Evolutionary conservation across 805 yeast genomes (phyloP).

Genomic region (Priceomyces haplophilus): DNA sequence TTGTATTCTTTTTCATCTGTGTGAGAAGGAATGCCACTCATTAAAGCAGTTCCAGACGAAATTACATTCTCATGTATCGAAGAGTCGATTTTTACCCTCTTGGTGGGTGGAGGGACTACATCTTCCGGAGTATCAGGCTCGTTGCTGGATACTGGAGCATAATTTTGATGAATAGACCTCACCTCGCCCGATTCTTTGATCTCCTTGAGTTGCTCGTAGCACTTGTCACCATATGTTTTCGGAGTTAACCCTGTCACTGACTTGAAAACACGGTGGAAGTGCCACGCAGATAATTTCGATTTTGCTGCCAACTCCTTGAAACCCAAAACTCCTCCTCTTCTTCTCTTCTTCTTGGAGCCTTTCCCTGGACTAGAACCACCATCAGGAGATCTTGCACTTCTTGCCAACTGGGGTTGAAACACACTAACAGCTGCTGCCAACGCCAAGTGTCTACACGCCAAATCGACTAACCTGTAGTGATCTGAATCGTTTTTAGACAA

Average conservation of each 20-base stretch:
- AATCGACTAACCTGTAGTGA: conserved; percentile 65
- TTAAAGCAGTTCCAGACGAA: background rate
- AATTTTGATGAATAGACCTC: conserved; percentile 4
- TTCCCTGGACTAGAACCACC: conserved; percentile 11
- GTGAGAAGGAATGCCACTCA: background rate
- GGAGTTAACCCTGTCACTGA: conserved; percentile 85
- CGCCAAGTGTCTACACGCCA: conserved; percentile 82
- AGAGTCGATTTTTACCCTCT: conserved; percentile 13
- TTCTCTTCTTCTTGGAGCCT: conserved; percentile 40
- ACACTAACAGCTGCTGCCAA: conserved; percentile 62
- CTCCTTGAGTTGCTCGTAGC: conserved; percentile 57
- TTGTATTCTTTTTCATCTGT: background rate
- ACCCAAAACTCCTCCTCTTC: conserved; percentile 77
- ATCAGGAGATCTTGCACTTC: conserved; percentile 19
- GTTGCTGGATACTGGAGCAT: conserved; percentile 9
- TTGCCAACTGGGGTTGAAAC: conserved; percentile 21
- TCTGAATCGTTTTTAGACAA: conserved; percentile 61
- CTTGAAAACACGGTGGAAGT: conserved; percentile 87
- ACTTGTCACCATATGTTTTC: conserved; percentile 82
- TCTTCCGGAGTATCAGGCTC: conserved; percentile 8
- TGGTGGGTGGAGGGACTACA: conserved; percentile 7
- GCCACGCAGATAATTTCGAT: conserved; percentile 85
- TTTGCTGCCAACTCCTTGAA: conserved; percentile 86
- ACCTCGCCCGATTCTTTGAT: conserved; percentile 18
- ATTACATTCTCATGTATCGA: background rate